Percentiles rank a stretch among this genome's conserved stretches.
Evolutionary conservation across 352 stramenopile species (phyloP).

Genomic region (Pythium grandisporangium): DNA sequence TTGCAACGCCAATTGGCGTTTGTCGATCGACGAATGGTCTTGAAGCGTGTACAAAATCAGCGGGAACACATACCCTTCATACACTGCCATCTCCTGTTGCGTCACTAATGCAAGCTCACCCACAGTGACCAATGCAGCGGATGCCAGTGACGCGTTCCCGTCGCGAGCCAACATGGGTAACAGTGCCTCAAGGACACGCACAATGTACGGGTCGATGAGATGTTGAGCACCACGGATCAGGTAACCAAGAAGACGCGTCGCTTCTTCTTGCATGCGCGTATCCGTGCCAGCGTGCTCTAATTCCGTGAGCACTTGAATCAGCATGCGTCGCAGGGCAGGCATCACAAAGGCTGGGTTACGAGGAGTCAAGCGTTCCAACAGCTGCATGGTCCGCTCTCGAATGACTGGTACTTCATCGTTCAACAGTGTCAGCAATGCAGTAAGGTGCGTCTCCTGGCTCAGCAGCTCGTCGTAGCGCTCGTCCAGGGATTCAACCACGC

Average conservation of each 20-base stretch:
- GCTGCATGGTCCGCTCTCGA: conserved; percentile 84
- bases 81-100: conserved; percentile 86
- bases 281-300: conserved; percentile 91
- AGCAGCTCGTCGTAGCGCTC: conserved; percentile 91
- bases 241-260: conserved; percentile 74
- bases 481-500: conserved; percentile 91
- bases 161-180: conserved; percentile 85
- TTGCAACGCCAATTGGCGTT: conserved; percentile 93
- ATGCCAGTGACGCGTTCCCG: conserved; percentile 72
- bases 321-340: conserved; percentile 88
- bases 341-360: conserved; percentile 95
- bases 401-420: conserved; percentile 91
- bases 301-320: conserved; percentile 94
- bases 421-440: conserved; percentile 91
- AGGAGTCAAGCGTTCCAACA: conserved; percentile 91
- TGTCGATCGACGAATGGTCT: conserved; percentile 93
- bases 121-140: conserved; percentile 65
- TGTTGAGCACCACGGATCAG: conserved; percentile 82
- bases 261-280: conserved; percentile 79
- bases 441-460: conserved; percentile 89
- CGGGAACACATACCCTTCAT: conserved; percentile 92
- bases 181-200: conserved; percentile 61
- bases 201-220: conserved; percentile 80
- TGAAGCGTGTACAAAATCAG: conserved; percentile 95
- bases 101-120: conserved; percentile 91